phyloP scores from a whole-genome alignment of 2,329 filamentous ascomycete genomes.

The Colletotrichum sp. region DNA sequence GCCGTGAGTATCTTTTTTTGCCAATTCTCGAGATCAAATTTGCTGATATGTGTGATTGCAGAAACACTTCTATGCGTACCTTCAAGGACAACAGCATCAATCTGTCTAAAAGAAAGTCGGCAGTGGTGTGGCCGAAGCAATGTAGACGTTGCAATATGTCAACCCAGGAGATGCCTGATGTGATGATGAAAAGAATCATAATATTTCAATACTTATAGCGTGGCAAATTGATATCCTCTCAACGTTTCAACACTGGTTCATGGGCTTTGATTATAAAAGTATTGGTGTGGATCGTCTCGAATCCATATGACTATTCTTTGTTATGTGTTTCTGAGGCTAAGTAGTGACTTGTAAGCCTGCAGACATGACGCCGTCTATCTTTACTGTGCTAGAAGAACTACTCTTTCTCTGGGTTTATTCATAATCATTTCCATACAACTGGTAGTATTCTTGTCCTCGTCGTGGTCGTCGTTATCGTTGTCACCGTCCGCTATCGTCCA shows the following conservation, averaged over 20 bases:
- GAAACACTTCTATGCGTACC: conserved; percentile 58
- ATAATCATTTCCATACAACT: not conserved
- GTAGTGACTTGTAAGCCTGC: not conserved
- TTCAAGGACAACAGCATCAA: conserved; percentile 50
- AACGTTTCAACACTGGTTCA: not conserved
- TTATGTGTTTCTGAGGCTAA: too few relatives aligned
- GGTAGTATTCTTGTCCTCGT: fast-evolving
- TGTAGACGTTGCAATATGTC: not conserved
- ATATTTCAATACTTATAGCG: not conserved
- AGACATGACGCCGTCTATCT: not conserved
- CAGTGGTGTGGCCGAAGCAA: not conserved
- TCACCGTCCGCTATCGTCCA: not conserved
- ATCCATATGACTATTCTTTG: not conserved
- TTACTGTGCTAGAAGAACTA: not conserved
- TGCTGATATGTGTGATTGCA: conserved; percentile 26
- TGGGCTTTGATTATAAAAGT: not conserved
- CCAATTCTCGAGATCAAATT: not conserved
- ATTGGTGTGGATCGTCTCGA: not conserved
- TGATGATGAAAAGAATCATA: not conserved
- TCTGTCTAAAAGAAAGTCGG: conserved; percentile 20
- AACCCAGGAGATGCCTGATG: not conserved
- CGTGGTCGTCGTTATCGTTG: not conserved
- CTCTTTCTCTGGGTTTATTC: not conserved
- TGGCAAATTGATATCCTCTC: not conserved
- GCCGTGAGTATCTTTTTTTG: conserved; percentile 53